Evolutionary conservation across 2,329 filamentous ascomycete species (phyloP).

Genomic region (Fusarium protoensiforme): DNA sequence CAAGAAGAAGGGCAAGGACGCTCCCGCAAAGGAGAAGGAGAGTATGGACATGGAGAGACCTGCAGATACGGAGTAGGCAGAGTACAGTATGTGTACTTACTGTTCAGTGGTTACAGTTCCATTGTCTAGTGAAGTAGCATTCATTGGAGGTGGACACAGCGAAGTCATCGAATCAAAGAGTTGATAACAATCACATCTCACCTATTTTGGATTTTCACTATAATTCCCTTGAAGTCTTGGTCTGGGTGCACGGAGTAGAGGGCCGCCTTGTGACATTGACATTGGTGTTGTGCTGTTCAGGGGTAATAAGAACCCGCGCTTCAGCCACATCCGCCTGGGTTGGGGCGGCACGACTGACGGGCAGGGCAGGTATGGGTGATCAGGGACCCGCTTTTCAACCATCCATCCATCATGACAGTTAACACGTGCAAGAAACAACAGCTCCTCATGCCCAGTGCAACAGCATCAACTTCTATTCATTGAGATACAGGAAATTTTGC

Average conservation of each 20-base stretch:
- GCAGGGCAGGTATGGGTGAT: conserved; percentile 5
- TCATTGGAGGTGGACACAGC: conserved; percentile 18
- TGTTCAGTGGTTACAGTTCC: conserved; percentile 3
- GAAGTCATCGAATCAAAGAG: conserved; percentile 22
- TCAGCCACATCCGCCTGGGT: conserved; percentile 27
- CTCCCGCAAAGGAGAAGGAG: conserved; percentile 57
- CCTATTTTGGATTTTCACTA: background rate
- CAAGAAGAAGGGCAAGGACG: conserved; percentile 69
- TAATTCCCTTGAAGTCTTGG: background rate
- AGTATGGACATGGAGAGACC: conserved; percentile 62
- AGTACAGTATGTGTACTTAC: conserved; percentile 5
- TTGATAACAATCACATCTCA: conserved; percentile 15
- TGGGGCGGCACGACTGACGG: background rate
- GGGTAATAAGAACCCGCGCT: conserved; percentile 1
- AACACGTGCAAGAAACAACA: conserved; percentile 40
- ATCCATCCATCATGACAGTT: conserved; percentile 39
- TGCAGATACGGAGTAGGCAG: conserved; percentile 44
- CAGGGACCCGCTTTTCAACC: conserved; percentile 36
- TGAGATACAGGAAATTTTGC: conserved; percentile 4
- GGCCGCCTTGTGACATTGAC: background rate
- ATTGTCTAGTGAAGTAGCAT: conserved; percentile 11
- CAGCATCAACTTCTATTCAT: conserved; percentile 5
- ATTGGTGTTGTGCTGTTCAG: conserved; percentile 1
- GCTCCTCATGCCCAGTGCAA: conserved; percentile 20
- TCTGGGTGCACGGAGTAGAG: background rate